Base-by-base conservation (phyloP, 2,329 filamentous ascomycete genomes). In the Talaromyces islandicus region DNA sequence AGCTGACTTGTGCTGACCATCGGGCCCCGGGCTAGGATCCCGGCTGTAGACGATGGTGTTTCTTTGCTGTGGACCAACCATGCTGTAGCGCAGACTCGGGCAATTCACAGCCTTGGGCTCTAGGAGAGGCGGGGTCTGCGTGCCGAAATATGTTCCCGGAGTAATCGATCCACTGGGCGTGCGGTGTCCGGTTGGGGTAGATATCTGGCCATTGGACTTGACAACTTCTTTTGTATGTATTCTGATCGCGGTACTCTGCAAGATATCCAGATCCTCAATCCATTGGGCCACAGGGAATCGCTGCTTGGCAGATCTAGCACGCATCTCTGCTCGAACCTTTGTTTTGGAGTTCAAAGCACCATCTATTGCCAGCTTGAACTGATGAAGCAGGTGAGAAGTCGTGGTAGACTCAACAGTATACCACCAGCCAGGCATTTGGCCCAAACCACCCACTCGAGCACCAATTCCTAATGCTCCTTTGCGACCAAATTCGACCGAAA, bases 361-460 rank as follows among this genome's bases (percentile, higher is more conserved):
- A n/a, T 83, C 75, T 63, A 88, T 88, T 12, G 86, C 84, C 64
- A 80, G 78, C 69, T 84, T 85, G 76, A 88, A 88, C 68, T 88
- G 86, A 52, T 83, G 81, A 58, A 88, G 76, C 50, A 88, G 73
- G 73, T 88, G 86, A 50, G 80, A 80, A 0, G 85, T 86, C 1
- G 83, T 83, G 6, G 81, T 85, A 0, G 84, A 87, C 69, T 88
- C 86, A 59, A 88, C 83, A 0, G 86, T 88, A 70, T 84, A 88
- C 86, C 86, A 88, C 82, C 85, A 88, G 25, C 86, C 86, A 21
- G 86, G 86, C 85, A 88, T 88, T 68, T 87, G 83, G n/a, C 86
- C 85, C 24, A 88, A 78, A 58, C 86, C 86, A 64, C 86, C 86
- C 41, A 88, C 86, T 58, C 85, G 79, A 41, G 85, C 84, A 52